These are phyloP conservation scores for Fusarium avenaceum DNA, from an alignment of 2,329 filamentous ascomycete species.

Conservation along the genomic window DNA sequence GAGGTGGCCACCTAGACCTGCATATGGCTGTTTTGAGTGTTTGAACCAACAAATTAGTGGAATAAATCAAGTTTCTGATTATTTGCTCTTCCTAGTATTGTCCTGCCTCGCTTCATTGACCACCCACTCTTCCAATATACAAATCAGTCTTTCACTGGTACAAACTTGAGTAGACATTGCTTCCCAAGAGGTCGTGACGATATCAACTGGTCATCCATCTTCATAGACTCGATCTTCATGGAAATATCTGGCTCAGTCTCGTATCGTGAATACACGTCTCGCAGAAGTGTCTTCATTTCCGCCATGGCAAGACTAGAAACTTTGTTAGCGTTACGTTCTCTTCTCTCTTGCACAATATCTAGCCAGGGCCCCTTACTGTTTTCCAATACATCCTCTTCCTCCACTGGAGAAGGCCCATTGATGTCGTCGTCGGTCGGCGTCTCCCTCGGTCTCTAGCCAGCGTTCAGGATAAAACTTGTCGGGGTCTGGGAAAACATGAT, in stretches of 20 bases:
- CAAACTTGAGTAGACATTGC: constrained; percentile 68
- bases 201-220: constrained; percentile 76
- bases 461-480: constrained; percentile 84
- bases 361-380: constrained; percentile 67
- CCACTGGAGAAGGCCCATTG: constrained; percentile 77
- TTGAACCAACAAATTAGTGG: not conserved
- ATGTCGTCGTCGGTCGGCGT: constrained; percentile 74
- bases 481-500: constrained; percentile 80
- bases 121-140: not conserved
- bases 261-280: constrained; percentile 72
- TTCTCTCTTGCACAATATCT: not conserved
- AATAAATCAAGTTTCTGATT: not conserved
- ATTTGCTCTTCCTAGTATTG: not conserved
- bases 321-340: constrained; percentile 1
- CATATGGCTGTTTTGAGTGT: not conserved
- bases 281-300: constrained; percentile 76
- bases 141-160: constrained; percentile 48
- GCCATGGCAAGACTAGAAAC: constrained; percentile 66
- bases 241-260: constrained; percentile 66
- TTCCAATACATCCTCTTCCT: constrained; percentile 74
- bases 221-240: constrained; percentile 71
- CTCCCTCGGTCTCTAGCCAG: constrained; percentile 82
- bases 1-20: too few relatives aligned
- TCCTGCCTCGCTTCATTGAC: not conserved
- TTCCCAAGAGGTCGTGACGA: constrained; percentile 73